phyloP scores from a whole-genome alignment of 2,329 filamentous ascomycete genomes.

The Sphaerulina musiva region DNA sequence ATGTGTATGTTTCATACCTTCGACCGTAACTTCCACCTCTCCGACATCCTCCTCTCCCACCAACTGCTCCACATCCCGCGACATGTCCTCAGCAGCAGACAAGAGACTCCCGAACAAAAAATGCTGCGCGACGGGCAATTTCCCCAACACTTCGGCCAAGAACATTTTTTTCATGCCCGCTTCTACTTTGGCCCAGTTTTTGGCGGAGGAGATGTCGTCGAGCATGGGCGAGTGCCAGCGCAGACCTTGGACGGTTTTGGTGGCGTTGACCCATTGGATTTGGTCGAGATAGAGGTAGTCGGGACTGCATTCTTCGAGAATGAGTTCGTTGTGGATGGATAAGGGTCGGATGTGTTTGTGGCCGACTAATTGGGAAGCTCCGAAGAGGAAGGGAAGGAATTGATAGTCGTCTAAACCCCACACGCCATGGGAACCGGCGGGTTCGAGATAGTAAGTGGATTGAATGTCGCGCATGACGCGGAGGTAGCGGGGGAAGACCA shows the following conservation, averaged over 20 bases:
- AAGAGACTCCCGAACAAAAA: constrained; percentile 88
- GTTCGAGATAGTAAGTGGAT: constrained; percentile 90
- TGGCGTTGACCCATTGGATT: constrained; percentile 87
- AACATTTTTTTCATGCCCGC: constrained; percentile 97
- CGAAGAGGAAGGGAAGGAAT: constrained; percentile 49
- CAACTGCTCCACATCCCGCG: constrained; percentile 51
- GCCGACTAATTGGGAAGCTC: constrained; percentile 52
- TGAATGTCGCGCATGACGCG: constrained; percentile 81
- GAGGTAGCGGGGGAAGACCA: constrained; percentile 77
- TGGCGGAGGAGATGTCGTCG: constrained; percentile 88
- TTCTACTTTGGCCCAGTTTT: constrained; percentile 87
- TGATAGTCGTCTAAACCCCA: constrained; percentile 51
- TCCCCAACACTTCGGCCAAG: constrained; percentile 80
- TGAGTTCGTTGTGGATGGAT: constrained; percentile 75
- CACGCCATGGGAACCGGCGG: constrained; percentile 50
- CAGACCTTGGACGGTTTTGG: constrained; percentile 90
- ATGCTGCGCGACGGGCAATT: constrained; percentile 97
- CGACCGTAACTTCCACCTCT: constrained; percentile 58
- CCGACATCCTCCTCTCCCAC: constrained; percentile 45
- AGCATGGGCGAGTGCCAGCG: constrained; percentile 98
- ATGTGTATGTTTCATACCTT: constrained; percentile 56
- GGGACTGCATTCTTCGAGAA: constrained; percentile 74
- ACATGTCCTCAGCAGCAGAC: constrained; percentile 76
- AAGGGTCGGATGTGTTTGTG: constrained; percentile 54
- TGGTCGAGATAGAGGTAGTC: constrained; percentile 91